These are phyloP conservation scores for Podospora sp. DNA, from an alignment of 495 filamentous ascomycete species.

Conservation along the genomic window DNA sequence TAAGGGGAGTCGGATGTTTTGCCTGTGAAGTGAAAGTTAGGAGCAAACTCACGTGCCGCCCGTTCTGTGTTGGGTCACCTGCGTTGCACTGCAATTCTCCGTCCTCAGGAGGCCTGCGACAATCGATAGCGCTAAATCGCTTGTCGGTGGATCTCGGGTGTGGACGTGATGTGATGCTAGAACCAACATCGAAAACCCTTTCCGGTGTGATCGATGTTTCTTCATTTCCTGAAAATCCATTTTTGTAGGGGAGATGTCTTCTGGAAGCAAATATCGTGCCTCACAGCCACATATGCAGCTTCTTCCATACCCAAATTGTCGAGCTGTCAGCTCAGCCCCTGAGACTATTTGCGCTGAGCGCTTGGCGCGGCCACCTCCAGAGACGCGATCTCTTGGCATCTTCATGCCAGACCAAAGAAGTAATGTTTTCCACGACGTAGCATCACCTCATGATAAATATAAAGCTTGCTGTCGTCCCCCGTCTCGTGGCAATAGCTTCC, in stretches of 20 bases:
- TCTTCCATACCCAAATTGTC: neutral
- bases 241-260: neutral
- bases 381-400: neutral
- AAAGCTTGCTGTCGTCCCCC: neutral
- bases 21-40: too few relatives aligned
- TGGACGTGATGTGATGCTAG: neutral
- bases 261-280: neutral
- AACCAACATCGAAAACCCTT: neutral
- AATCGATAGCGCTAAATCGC: neutral
- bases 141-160: neutral
- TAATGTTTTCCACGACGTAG: neutral
- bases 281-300: neutral
- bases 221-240: neutral
- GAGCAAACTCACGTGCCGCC: neutral
- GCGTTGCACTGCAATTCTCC: neutral
- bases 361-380: neutral
- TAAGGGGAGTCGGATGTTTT: too few relatives aligned
- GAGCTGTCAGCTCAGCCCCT: neutral
- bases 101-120: neutral
- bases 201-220: neutral
- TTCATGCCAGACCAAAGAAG: neutral
- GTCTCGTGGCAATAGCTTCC: neutral
- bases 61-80: too few relatives aligned
- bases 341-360: neutral
- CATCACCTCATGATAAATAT: neutral